Evolutionary conservation across 2,329 filamentous ascomycete species (phyloP).

Genomic region (Colletotrichum higginsianum): DNA sequence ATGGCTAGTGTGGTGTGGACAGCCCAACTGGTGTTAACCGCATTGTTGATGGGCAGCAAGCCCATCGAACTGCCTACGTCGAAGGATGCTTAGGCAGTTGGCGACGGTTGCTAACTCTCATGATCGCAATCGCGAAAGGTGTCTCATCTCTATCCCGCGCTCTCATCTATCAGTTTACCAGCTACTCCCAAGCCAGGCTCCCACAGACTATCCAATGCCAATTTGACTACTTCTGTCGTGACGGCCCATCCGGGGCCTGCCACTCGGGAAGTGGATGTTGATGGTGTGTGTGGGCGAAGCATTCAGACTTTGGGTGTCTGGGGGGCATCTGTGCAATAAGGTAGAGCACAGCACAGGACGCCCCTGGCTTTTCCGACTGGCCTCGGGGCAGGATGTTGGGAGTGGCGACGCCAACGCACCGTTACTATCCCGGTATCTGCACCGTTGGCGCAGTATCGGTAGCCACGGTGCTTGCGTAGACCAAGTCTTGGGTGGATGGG

Average conservation of each 20-base stretch:
- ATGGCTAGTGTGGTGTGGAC: slow-evolving; percentile 7
- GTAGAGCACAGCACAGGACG: slow-evolving; percentile 1
- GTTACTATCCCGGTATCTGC: background rate
- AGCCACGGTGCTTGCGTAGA: background rate
- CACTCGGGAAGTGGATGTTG: slow-evolving; percentile 11
- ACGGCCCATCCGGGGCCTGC: slow-evolving; percentile 4
- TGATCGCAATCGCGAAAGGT: slow-evolving; percentile 10
- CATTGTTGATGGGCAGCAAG: slow-evolving; percentile 4
- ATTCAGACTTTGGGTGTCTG: slow-evolving; percentile 15
- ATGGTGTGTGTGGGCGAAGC: slow-evolving; percentile 30
- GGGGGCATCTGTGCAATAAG: background rate
- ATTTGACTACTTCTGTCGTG: background rate
- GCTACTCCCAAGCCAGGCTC: background rate
- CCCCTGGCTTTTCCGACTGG: slow-evolving; percentile 5
- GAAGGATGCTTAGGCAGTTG: background rate
- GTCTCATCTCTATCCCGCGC: slow-evolving; percentile 32
- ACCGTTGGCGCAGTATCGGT: background rate
- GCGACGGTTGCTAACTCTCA: background rate
- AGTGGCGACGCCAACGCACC: slow-evolving; percentile 10
- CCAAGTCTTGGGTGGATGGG: background rate
- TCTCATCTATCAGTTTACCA: slow-evolving; percentile 4
- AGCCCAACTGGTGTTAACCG: background rate
- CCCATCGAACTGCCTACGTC: slow-evolving; percentile 4
- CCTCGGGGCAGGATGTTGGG: background rate
- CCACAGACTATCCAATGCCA: slow-evolving; percentile 14